Evolutionary conservation across 2,329 filamentous ascomycete genomes (phyloP).

Genomic region (Diaporthe citri): DNA sequence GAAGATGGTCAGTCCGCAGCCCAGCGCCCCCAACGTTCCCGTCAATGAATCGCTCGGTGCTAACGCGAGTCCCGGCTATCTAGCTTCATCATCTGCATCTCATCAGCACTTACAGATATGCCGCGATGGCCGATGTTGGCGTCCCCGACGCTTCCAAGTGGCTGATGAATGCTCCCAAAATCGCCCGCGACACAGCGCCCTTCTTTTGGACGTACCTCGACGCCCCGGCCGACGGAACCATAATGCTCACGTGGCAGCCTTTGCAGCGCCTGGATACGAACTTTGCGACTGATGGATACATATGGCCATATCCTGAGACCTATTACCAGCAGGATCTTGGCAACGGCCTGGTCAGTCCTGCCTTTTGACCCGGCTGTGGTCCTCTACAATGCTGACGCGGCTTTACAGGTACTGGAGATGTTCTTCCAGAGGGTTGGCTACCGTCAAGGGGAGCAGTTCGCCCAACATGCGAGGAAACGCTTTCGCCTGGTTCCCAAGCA

Average conservation of each 20-base stretch:
- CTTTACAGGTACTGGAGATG: constrained; percentile 84
- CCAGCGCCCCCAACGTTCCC: not conserved
- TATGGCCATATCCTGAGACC: constrained; percentile 88
- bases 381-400: constrained; percentile 11
- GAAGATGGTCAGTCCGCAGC: constrained; percentile 42
- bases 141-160: constrained; percentile 85
- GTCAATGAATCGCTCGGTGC: constrained; percentile 45
- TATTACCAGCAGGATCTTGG: constrained; percentile 80
- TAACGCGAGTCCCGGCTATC: constrained; percentile 45
- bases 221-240: constrained; percentile 82
- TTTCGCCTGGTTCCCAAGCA: constrained; percentile 86
- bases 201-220: constrained; percentile 96
- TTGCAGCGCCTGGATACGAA: constrained; percentile 76
- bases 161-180: constrained; percentile 78
- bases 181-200: constrained; percentile 85
- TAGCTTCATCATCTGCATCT: constrained; percentile 92
- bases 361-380: not conserved
- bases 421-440: constrained; percentile 87
- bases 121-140: constrained; percentile 77
- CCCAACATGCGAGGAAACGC: constrained; percentile 83
- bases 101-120: constrained; percentile 85
- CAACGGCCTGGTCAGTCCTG: constrained; percentile 65
- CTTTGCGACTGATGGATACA: constrained; percentile 91
- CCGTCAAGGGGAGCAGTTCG: constrained; percentile 78
- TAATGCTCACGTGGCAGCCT: constrained; percentile 92